Base-by-base conservation (phyloP, 176 grass and related monocot species). In the Ensete glaucum region DNA sequence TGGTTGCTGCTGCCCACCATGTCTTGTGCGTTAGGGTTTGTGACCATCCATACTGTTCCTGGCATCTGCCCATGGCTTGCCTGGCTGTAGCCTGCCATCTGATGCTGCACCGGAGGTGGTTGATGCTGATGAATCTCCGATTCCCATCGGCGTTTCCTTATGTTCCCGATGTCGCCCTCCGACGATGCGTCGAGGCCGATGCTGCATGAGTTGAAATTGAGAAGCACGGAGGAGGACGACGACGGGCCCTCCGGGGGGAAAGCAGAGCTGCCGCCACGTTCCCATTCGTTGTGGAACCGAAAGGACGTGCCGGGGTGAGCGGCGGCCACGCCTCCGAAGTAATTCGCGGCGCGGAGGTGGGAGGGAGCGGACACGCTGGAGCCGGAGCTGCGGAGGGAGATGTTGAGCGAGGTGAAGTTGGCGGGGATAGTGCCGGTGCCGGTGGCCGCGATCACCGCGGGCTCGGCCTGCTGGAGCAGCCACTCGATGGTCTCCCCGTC, bases 401-500 rank as follows among this genome's bases (percentile, higher is more conserved):
- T 80, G 68, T 80, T 80, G 69, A 80, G 78, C 8, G 78, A 80
- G 69, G 78, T 80, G 69, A 80, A 80, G 68, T 80, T 80, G 69
- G 78, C 69, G 8, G 78, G 78, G 12, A 80, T 80, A 27, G 78
- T 80, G 55, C 78, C 78, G 2, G 78, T 73, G 11, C 78, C 78
- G 14, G 78, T 80, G 69, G 78, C 78, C 8, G 78, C 78, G 78
- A 80, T 73, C 13, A 80, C 78, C 11, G 78, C 78, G 2, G 78
- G 78, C 78, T 80, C 78, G 1, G 78, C 78, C 68, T 80, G 78
- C 78, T 80, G 78, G 20, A 80, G 78, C 8, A 80, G 57, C 78
- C 78, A 80, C 78, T 80, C 78, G 78, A 80, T 80, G 27, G 78
- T 80, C 78, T 80, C 78, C 43, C 78, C 78, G 69, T 80, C 78